These are phyloP conservation scores for Dentiscutata heterogama DNA, from an alignment of 371 early-diverging fungal species.

Conservation along the genomic window DNA sequence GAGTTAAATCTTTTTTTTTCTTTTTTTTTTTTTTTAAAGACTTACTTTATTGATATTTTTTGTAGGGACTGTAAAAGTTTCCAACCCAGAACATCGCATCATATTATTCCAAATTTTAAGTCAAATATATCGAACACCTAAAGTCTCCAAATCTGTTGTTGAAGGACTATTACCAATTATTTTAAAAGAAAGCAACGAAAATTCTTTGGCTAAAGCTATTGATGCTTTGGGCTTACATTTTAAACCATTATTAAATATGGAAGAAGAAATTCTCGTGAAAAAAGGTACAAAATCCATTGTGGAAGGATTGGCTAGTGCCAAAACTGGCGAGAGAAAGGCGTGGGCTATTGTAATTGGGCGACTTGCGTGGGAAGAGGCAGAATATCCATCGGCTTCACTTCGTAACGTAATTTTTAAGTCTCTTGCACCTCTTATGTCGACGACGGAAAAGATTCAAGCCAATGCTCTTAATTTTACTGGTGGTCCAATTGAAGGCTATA, in stretches of 20 bases:
- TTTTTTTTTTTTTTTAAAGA: too few species aligned
- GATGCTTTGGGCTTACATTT: conserved; percentile 72
- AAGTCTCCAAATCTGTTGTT: conserved; percentile 70
- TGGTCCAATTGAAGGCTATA: conserved; percentile 81
- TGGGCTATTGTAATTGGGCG: conserved; percentile 65
- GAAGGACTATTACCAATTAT: conserved; percentile 71
- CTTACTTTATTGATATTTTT: conserved; percentile 43
- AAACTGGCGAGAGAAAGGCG: conserved; percentile 66
- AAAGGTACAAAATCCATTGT: conserved; percentile 61
- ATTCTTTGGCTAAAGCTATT: conserved; percentile 71
- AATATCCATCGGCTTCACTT: conserved; percentile 20
- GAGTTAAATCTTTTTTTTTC: neutral
- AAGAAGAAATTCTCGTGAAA: conserved; percentile 59
- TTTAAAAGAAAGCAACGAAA: conserved; percentile 84
- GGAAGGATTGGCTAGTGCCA: conserved; percentile 68
- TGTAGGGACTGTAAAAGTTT: conserved; percentile 51
- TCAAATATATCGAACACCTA: conserved; percentile 60
- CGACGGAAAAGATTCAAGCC: conserved; percentile 70
- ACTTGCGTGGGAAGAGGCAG: conserved; percentile 58
- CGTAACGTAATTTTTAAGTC: conserved; percentile 51
- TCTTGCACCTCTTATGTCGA: conserved; percentile 58
- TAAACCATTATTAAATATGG: conserved; percentile 61
- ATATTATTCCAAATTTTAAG: conserved; percentile 67
- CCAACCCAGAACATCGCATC: conserved; percentile 74
- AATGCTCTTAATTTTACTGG: conserved; percentile 73